Base-by-base conservation (phyloP, 108 stramenopile genomes). In the Cyclotella cryptica region DNA sequence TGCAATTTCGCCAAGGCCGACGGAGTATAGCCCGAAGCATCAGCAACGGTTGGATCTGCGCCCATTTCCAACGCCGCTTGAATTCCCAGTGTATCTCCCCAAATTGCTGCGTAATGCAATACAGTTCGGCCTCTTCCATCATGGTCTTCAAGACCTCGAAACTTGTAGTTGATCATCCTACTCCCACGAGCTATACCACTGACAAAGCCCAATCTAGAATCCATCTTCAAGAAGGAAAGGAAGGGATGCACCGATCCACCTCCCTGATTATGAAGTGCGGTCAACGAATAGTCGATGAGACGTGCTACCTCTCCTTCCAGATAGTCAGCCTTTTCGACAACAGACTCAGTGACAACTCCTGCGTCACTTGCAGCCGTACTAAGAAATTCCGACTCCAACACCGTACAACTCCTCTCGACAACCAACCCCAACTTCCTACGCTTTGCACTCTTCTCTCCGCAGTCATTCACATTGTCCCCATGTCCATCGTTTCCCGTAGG, bases 231-330 rank as follows among this genome's bases (percentile, higher is more conserved):
- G 29, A 72, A 76, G 12, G 82, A 83, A 24, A 83, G 49, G 40
- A 75, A 74, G 24, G 82, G 82, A 28, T 40, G 40, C 2, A 83
- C 71, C 9, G 82, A 43, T 35, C 82, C 82, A 0, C 82, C 82
- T 24, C 63, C 62, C 62, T 77, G 82, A 30, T 30, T 45, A 27
- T 77, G 75, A 21, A 83, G 71, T 9, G 59, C 41, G 13, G 58
- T 40, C 46, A 83, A 40, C 10, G 82, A 83, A 53, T 62, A 60
- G 35, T 72, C 66, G 9, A 83, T 72, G 39, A 83, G 75, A 0
- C 71, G 70, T 22, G 72, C 44, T 13, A 41, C 52, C 47, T 76
- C 75, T 17, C 52, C 45, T 22, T 75, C 59, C 52, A 63, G 44
- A 10, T 35, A n/a, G 30, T n/a, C 21, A 11, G 41, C 19, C n/a